Base-by-base conservation (phyloP, 371 early-diverging fungal genomes). In the Smittium culicis region DNA sequence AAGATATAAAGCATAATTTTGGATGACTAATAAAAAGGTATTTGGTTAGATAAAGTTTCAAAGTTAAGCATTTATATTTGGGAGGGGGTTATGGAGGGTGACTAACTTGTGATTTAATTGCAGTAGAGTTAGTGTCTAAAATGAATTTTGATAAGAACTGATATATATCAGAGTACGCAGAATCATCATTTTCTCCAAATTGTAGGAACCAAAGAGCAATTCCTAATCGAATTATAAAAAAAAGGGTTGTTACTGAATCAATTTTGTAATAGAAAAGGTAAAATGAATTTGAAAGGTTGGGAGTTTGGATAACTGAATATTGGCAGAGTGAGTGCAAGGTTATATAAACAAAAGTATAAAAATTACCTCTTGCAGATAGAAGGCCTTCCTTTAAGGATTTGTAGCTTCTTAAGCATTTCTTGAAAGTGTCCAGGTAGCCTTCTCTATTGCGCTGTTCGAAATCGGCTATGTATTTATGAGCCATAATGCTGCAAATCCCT, bases 131-230 rank as follows among this genome's bases (percentile, higher is more conserved):
- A 66, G 63, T 59, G 35, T 73, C 72, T 20, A 34, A 35, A 14
- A 68, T 67, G 3, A 74, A 58, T 28, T 56, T 32, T 27, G 54
- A 34, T 62, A 71, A 70, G 67, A 66, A 64, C 27, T 54, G 32
- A 33, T 66, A 61, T 33, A 64, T 70, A 69, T 79, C 81, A 73
- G 61, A 74, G 71, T 84, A 86, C 62, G 81, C 77, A 57, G 79
- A 77, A 63, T 85, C 86, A 32, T 81, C 81, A 54, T 81, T 84
- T 30, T 82, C 80, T 33, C 87, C 88, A 67, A 86, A 79, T 55
- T 81, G 86, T 34, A 90, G 73, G 72, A 90, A 90, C 24, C 80
- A 77, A 11, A 88, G 77, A 11, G 82, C 77, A 28, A 86, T 80
- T 1, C 78, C 79, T 80, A 74, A 20, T n/a, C n/a, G n/a, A n/a